Base-by-base conservation (phyloP, 257 asterid species). In the Solanum okadae region DNA sequence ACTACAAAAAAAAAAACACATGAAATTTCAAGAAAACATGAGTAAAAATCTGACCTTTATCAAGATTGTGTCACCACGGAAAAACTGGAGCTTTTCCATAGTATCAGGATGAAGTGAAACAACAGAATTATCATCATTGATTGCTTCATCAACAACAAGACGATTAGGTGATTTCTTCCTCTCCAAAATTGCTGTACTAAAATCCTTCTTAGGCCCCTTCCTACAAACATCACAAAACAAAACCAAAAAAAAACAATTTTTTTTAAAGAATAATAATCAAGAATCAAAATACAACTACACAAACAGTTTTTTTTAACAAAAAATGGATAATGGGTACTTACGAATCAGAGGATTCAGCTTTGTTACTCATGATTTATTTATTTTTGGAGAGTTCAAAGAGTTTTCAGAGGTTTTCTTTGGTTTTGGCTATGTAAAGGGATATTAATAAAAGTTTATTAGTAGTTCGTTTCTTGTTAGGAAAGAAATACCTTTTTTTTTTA, bases 81-180 rank as follows among this genome's bases (percentile, higher is more conserved):
- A 96, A 87, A 96, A 93, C 94, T 94, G 95, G 44, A 96, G 99
- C 92, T 96, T 95, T 83, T 96, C 98, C 99, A 96, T 96, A 16
- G 96, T 96, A 0, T 90, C 93, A 31, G 98, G 98, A 85, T 96
- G 96, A 10, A 96, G 89, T 85, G 95, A 86, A 22, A 96, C 99
- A 40, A 93, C 98, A 23, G 98, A 96, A 78, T 96, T 96, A 72
- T 96, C 99, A 89, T 96, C 98, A 87, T 95, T 96, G 86, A 88
- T 77, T 46, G 99, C 97, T 88, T 96, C 99, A 87, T 95, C 99
- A 13, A 96, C 98, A 38, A 96, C 93, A 23, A 95, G 91, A n/a
- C 98, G 93, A 90, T 96, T 96, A 16, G 98, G 92, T 8, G 98
- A 92, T 92, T 96, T 96, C 87, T 96, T 95, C 94, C 95, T 93